Base-by-base conservation (phyloP, 1,284 basidiomycete genomes). In the Leccinum solheimii region DNA sequence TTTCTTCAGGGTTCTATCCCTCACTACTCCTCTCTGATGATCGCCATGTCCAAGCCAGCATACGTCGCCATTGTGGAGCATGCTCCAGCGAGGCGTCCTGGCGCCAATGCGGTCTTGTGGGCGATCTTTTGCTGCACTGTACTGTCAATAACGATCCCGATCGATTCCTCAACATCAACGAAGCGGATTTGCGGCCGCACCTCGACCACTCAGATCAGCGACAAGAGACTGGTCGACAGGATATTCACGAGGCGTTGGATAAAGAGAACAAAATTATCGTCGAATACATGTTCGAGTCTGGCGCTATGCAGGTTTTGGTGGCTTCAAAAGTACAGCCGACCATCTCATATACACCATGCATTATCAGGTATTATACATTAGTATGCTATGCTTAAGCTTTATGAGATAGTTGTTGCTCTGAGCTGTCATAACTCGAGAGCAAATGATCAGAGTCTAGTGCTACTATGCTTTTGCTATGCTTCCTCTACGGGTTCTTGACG, bases 1-100 rank as follows among this genome's bases (percentile, higher is more conserved):
- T 30, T 32, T 32, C 80, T 99, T 8, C 97, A 99, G 73, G 95
- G 91, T 53, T 99, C 86, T 53, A 94, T 97, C 52, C 93, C 95
- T 10, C 97, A 99, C 72, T 98, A 97, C 87, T 95, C 97, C 0
- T 97, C 94, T 0, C 81, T 99, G 59, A 99, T 99, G 96, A 93
- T 99, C 63, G 87, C 95, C 36, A 98, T 99, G 97, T 97, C 96
- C 26, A 99, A 99, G 75, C 97, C 96, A 0, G 94, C 96, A 0
- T 99, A 98, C 74, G 85, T 99, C 13, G 89, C 96, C 30, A 93
- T 98, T 67, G 80, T 90, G 49, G 97, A 99, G 74, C 88, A 97
- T 70, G 90, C 97, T 0, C 84, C 89, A 0, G 84, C 86, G 8
- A 34, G 32, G 11, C 32, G 32, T 11, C 94, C n/a, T 84, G 95